phyloP scores from a whole-genome alignment of 768 basidiomycete species.

The Pleurotus ostreatus region DNA sequence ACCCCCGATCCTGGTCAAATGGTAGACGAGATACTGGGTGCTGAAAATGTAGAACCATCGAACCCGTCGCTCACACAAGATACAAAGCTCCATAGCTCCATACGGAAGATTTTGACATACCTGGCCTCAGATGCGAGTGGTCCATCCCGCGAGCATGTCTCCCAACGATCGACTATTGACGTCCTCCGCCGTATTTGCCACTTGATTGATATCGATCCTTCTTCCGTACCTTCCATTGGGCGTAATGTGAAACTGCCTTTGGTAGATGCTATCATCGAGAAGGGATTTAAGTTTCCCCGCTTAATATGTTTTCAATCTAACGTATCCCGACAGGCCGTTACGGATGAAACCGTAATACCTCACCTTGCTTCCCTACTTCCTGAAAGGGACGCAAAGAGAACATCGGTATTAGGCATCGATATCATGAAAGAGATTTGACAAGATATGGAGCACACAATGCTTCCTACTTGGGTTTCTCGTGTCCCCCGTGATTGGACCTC shows the following conservation, averaged over 20 bases:
- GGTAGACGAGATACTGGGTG: background rate
- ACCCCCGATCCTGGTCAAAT: background rate
- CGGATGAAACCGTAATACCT: background rate
- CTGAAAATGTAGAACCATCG: background rate
- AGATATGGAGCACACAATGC: slow-evolving; percentile 23
- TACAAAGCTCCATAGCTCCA: background rate
- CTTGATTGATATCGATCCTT: background rate
- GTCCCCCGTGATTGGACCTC: slow-evolving; percentile 27
- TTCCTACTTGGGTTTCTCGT: slow-evolving; percentile 26
- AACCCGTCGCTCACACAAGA: background rate
- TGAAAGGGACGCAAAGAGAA: background rate
- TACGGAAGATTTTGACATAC: background rate
- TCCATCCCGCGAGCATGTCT: background rate
- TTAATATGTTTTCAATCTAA: background rate
- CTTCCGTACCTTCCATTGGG: background rate
- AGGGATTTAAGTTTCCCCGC: background rate
- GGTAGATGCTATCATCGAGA: background rate
- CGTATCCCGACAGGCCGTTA: background rate
- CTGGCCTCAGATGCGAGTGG: background rate
- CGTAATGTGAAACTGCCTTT: background rate
- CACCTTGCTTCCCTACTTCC: slow-evolving; percentile 4
- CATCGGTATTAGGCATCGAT: slow-evolving; percentile 23
- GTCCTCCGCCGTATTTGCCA: background rate
- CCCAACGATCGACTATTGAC: background rate
- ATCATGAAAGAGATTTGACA: slow-evolving; percentile 23